phyloP scores from a whole-genome alignment of 2,329 filamentous ascomycete genomes.

The Cladosporium sp. region DNA sequence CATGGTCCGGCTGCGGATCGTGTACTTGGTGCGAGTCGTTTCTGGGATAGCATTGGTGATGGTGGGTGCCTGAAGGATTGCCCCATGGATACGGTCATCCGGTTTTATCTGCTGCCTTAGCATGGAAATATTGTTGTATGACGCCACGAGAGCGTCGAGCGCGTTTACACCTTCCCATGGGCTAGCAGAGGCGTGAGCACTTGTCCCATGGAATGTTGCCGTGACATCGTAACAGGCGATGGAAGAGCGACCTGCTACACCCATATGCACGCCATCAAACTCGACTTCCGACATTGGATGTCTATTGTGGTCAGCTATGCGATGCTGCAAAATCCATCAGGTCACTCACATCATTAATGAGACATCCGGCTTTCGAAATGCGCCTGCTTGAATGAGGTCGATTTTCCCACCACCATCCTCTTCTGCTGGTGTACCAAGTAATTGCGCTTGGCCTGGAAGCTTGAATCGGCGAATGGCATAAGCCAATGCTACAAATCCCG shows the following conservation, averaged over 20 bases:
- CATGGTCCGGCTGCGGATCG: no score
- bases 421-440: conserved; percentile 41
- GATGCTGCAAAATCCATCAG: no score
- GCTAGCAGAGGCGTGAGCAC: conserved; percentile 11
- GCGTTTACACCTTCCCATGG: conserved; percentile 15
- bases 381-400: conserved; percentile 8
- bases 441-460: conserved; percentile 32
- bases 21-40: no score
- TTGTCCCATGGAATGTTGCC: conserved; percentile 9
- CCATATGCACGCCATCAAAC: no score
- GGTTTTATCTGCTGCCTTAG: conserved; percentile 13
- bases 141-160: conserved; percentile 11
- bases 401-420: conserved; percentile 14
- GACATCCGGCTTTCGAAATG: no score
- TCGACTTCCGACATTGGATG: no score
- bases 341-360: no score
- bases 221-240: conserved; percentile 1
- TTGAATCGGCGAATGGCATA: conserved; percentile 25
- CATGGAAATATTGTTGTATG: conserved; percentile 9
- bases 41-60: no score
- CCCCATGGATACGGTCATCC: conserved; percentile 11
- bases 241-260: no score
- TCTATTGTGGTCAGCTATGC: no score
- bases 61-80: no score
- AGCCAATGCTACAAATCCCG: conserved; percentile 20